These are phyloP conservation scores for Ampelocalamus luodianensis DNA, from an alignment of 176 grass and related monocot genomes.

Conservation along the genomic window DNA sequence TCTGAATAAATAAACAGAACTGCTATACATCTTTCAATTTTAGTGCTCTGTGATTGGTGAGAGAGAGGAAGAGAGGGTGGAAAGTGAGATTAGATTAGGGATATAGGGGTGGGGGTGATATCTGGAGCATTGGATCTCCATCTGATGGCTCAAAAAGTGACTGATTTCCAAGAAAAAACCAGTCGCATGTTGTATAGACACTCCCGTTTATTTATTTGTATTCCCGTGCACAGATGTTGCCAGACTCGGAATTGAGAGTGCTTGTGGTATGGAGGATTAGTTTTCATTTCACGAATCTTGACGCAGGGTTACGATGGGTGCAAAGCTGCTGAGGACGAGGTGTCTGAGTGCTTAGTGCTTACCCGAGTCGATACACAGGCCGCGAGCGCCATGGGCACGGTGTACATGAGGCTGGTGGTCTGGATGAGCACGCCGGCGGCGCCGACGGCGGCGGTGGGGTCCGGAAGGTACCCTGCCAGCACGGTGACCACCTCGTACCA, in stretches of 20 bases:
- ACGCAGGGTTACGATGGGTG: background rate
- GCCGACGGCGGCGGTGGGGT: conserved; percentile 81
- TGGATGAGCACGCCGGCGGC: conserved; percentile 96
- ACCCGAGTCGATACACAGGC: conserved; percentile 91
- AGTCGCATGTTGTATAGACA: too few species aligned
- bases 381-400: conserved; percentile 90
- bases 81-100: too few species aligned
- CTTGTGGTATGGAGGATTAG: background rate
- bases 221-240: background rate
- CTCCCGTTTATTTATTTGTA: too few species aligned
- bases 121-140: too few species aligned
- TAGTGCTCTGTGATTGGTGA: too few species aligned
- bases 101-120: too few species aligned
- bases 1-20: too few species aligned
- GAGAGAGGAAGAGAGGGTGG: too few species aligned
- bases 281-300: conserved; percentile 11
- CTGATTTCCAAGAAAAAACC: too few species aligned
- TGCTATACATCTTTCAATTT: too few species aligned
- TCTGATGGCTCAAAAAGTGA: too few species aligned
- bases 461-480: conserved; percentile 81
- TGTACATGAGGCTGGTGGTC: conserved; percentile 99
- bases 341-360: conserved; percentile 43
- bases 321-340: too few species aligned
- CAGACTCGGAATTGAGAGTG: background rate
- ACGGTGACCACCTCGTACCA: conserved; percentile 99